Evolutionary conservation across 345 rosid species (phyloP).

Genomic region (Sapria himalayana): DNA sequence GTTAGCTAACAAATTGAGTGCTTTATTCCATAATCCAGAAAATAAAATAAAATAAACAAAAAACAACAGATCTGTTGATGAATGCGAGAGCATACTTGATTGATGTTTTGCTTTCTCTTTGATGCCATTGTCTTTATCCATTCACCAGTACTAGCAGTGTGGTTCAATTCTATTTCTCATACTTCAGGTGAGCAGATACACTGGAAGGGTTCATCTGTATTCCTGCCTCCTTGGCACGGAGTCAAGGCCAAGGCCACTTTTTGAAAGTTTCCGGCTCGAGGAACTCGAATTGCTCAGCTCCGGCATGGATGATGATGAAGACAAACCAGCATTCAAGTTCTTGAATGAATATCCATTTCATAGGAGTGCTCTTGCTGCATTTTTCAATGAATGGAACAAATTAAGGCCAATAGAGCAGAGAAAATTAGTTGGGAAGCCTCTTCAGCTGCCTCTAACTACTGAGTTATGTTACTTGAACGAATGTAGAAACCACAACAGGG

Average conservation of each 20-base stretch:
- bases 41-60: not conserved
- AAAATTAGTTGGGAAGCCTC: slow-evolving; percentile 65
- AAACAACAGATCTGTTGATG: too few species aligned
- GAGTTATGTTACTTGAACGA: slow-evolving; percentile 81
- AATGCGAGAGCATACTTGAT: too few species aligned
- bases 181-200: slow-evolving; percentile 70
- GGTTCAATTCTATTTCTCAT: too few species aligned
- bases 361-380: slow-evolving; percentile 29
- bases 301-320: slow-evolving; percentile 9
- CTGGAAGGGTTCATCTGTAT: slow-evolving; percentile 81
- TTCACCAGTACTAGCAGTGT: too few species aligned
- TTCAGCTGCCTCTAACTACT: slow-evolving; percentile 66
- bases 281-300: slow-evolving; percentile 32
- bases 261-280: slow-evolving; percentile 61
- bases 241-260: slow-evolving; percentile 60
- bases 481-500: slow-evolving; percentile 35
- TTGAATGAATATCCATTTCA: slow-evolving; percentile 16
- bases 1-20: too few species aligned
- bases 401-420: slow-evolving; percentile 61
- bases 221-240: slow-evolving; percentile 51
- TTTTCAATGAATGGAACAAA: slow-evolving; percentile 53
- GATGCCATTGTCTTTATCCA: slow-evolving; percentile 5
- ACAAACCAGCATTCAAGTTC: slow-evolving; percentile 14
- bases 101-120: not conserved
- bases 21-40: too few species aligned